Conservation (phyloP, 1,284 basidiomycete genomes). For the Cryptococcus sp. region DNA sequence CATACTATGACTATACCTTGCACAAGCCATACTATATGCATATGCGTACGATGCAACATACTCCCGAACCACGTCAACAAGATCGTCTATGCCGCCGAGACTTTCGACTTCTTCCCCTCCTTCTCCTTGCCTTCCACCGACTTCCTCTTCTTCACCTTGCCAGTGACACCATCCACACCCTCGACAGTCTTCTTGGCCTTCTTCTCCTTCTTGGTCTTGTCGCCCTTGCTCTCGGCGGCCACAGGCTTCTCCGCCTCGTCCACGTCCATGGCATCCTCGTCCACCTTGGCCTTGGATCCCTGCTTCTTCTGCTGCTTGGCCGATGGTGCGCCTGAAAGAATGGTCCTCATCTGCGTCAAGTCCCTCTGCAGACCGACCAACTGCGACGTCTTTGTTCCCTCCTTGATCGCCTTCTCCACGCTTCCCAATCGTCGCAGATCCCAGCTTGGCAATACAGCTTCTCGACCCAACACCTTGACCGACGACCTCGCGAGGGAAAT, state of each 20-base stretch:
- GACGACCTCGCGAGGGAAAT: conserved; percentile 63
- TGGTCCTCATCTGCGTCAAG: conserved; percentile 51
- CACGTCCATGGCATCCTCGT: conserved; percentile 4
- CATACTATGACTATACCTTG: background rate
- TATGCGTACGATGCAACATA: background rate
- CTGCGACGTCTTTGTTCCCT: conserved; percentile 50
- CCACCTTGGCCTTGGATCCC: background rate
- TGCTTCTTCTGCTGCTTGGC: conserved; percentile 38
- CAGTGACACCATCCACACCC: no score
- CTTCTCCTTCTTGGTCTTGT: conserved; percentile 16
- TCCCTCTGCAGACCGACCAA: conserved; percentile 51
- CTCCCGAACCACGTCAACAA: background rate
- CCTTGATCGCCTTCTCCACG: conserved; percentile 46
- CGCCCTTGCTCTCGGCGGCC: conserved; percentile 9
- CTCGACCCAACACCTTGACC: conserved; percentile 47
- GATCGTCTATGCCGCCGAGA: background rate
- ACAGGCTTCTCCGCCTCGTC: conserved; percentile 2
- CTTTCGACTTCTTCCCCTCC: conserved; percentile 17
- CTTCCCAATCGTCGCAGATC: conserved; percentile 48
- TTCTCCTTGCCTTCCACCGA: conserved; percentile 14
- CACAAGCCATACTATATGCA: background rate
- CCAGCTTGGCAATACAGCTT: conserved; percentile 47
- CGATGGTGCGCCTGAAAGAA: conserved; percentile 26
- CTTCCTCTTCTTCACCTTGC: conserved; percentile 16
- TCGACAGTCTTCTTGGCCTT: conserved; percentile 11